Conservation (phyloP, 192 early-diverging fungal species). For the Linnemannia zychae region DNA sequence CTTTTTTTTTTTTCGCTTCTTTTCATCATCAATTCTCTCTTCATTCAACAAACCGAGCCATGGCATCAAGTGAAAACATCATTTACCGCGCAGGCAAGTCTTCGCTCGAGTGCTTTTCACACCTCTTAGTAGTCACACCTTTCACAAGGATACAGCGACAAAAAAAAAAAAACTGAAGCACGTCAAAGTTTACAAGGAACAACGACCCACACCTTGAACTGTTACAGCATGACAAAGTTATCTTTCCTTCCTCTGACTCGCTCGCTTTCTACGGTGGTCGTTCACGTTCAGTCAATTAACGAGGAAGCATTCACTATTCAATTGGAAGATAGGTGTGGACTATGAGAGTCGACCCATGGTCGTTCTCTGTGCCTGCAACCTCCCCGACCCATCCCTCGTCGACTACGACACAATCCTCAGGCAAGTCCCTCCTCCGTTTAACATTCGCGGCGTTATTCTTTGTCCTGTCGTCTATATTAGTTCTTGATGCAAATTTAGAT, state of each 20-base stretch:
- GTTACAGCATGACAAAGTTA: not conserved
- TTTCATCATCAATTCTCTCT: not conserved
- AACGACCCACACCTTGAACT: not conserved
- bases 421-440: constrained; percentile 51
- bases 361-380: constrained; percentile 84
- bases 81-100: constrained; percentile 54
- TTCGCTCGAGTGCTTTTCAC: no score
- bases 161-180: not conserved
- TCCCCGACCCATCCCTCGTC: constrained; percentile 86
- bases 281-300: not conserved
- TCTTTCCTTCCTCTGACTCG: not conserved
- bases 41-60: constrained; percentile 6
- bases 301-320: not conserved
- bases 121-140: not conserved
- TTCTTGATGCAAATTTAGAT: not conserved
- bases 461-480: not conserved
- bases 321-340: constrained; percentile 78
- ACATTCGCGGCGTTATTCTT: not conserved
- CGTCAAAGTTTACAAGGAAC: not conserved
- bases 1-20: not conserved
- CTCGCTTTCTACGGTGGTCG: not conserved
- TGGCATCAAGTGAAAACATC: constrained; percentile 55
- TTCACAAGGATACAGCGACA: not conserved
- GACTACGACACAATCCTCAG: constrained; percentile 89
- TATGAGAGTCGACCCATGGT: constrained; percentile 86